Conservation (phyloP, 345 rosid species). For the Camelina neglecta region DNA sequence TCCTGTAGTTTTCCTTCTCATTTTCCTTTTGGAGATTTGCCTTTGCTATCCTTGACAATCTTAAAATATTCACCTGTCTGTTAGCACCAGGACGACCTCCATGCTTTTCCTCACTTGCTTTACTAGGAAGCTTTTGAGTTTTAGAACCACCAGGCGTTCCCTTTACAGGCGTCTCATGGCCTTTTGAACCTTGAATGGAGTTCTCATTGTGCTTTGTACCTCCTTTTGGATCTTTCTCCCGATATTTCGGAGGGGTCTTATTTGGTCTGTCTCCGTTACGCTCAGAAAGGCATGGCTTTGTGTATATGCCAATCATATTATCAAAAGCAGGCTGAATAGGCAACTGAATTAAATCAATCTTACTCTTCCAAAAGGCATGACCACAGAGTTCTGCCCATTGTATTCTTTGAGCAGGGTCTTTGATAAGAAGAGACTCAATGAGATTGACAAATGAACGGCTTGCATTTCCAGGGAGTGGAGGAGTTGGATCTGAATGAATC, state of each 20-base stretch:
- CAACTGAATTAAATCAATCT: constrained; percentile 57
- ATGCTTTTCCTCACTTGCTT: constrained; percentile 65
- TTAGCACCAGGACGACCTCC: constrained; percentile 63
- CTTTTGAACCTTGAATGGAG: constrained; percentile 55
- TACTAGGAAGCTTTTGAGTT: constrained; percentile 63
- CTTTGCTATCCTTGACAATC: constrained; percentile 94
- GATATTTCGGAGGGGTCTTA: constrained; percentile 76
- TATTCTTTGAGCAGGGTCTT: constrained; percentile 94
- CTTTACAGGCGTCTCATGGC: constrained; percentile 70
- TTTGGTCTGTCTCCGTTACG: constrained; percentile 71
- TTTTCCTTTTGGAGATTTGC: constrained; percentile 90
- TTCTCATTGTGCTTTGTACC: constrained; percentile 66
- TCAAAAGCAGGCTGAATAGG: constrained; percentile 93
- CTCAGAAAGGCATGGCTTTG: constrained; percentile 84
- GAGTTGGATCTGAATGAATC: constrained; percentile 85
- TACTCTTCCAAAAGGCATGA: constrained; percentile 89
- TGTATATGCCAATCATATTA: constrained; percentile 64
- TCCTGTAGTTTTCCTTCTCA: constrained; percentile 94
- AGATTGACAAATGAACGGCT: constrained; percentile 80
- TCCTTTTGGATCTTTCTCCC: constrained; percentile 76
- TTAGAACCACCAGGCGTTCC: constrained; percentile 60
- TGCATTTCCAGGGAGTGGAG: constrained; percentile 88
- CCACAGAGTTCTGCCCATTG: constrained; percentile 85
- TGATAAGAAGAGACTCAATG: constrained; percentile 80
- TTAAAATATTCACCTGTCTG: constrained; percentile 78